phyloP scores from a whole-genome alignment of 805 yeast species.

The Nakazawaea siamensis region DNA sequence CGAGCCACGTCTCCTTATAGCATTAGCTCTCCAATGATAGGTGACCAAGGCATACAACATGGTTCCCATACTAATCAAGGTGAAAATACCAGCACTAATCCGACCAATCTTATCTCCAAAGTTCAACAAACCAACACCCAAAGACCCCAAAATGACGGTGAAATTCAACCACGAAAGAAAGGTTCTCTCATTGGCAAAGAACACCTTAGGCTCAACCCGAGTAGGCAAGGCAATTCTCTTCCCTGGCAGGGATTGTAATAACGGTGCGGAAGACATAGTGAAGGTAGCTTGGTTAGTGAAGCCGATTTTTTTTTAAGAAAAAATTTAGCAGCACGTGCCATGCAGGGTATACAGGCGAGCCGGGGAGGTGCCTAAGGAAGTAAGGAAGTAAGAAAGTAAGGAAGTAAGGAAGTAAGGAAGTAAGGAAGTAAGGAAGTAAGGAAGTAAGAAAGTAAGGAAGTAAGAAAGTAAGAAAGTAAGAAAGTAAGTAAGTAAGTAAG shows the following conservation, averaged over 20 bases:
- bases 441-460: no score
- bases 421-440: no score
- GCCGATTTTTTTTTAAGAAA: no score
- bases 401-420: no score
- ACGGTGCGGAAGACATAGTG: constrained; percentile 61
- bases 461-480: no score
- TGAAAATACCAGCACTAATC: constrained; percentile 88
- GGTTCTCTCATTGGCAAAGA: constrained; percentile 98
- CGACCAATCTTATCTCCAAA: constrained; percentile 94
- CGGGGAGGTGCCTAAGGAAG: no score
- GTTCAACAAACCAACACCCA: constrained; percentile 91
- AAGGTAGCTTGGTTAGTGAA: no score
- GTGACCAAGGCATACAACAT: constrained; percentile 94
- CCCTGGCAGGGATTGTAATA: constrained; percentile 67
- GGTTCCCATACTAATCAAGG: constrained; percentile 94
- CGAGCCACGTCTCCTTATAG: constrained; percentile 93
- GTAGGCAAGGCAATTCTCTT: constrained; percentile 97
- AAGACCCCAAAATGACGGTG: constrained; percentile 95
- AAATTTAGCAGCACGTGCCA: no score
- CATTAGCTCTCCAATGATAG: constrained; percentile 99
- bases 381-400: no score
- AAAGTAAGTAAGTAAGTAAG: no score
- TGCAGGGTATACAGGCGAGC: no score
- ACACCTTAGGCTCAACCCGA: constrained; percentile 97
- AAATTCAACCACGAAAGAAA: constrained; percentile 97